A percentile compares a stretch with the other conserved stretches of the same genome.
These are phyloP conservation scores for Acacia crassicarpa DNA, from an alignment of 306 rosid species.

Conservation along the genomic window DNA sequence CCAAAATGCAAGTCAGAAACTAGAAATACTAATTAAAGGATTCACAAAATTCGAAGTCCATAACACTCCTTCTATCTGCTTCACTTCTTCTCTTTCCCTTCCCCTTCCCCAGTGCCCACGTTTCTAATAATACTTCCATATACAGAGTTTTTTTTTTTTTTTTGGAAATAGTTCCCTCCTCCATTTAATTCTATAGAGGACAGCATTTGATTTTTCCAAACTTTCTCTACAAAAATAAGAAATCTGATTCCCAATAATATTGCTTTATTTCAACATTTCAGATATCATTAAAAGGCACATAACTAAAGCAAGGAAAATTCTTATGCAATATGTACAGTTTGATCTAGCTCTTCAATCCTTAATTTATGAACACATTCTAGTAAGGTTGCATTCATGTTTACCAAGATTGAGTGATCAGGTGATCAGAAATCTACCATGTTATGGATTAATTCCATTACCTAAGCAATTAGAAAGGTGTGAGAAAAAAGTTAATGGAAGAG, in stretches of 20 bases:
- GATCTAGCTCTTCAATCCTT: not conserved
- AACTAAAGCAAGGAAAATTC: slow-evolving; percentile 29
- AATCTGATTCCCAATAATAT: not conserved
- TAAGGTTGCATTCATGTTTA: not conserved
- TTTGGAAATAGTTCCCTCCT: not conserved
- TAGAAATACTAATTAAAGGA: not conserved
- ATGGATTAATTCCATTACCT: not conserved
- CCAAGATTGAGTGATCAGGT: not conserved
- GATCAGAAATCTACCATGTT: not conserved
- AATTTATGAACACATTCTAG: not conserved
- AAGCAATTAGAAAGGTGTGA: not conserved
- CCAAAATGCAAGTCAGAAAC: not conserved
- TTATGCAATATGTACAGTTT: not conserved
- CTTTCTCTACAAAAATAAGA: not conserved
- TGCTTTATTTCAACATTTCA: slow-evolving; percentile 17
- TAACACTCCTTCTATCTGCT: not conserved
- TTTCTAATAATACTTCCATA: not conserved
- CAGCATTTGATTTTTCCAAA: not conserved
- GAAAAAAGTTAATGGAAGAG: slow-evolving; percentile 13
- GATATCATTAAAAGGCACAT: slow-evolving; percentile 2
- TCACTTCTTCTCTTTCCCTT: not conserved
- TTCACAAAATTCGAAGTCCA: not conserved
- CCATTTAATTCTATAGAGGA: not conserved
- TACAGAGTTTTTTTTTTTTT: not conserved
- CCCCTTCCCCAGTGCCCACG: not conserved